phyloP scores from a whole-genome alignment of 495 filamentous ascomycete species.

The Penicillium roqueforti region DNA sequence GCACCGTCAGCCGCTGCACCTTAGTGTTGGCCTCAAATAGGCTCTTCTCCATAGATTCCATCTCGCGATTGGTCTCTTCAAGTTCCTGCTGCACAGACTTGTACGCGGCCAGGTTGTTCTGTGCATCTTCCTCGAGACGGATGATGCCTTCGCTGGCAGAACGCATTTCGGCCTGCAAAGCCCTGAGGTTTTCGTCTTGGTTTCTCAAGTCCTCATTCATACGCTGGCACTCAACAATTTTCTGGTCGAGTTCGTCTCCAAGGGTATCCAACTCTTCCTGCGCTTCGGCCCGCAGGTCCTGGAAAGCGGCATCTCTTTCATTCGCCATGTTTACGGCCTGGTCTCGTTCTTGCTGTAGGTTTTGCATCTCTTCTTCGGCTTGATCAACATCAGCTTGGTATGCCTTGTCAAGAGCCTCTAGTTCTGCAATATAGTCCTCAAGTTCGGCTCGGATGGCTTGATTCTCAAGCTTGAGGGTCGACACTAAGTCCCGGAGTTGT shows the following conservation, averaged over 20 bases:
- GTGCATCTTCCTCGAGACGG: conserved; percentile 80
- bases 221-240: conserved; percentile 66
- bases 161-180: conserved; percentile 85
- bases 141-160: conserved; percentile 81
- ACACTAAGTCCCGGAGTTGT: conserved; percentile 79
- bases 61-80: conserved; percentile 68
- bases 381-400: conserved; percentile 74
- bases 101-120: conserved; percentile 59
- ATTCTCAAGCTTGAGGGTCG: conserved; percentile 77
- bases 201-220: conserved; percentile 54
- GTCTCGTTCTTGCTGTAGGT: conserved; percentile 81
- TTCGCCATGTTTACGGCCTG: conserved; percentile 74
- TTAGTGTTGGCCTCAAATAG: conserved; percentile 79
- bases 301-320: conserved; percentile 74
- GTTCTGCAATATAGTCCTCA: conserved; percentile 60
- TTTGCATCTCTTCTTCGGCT: conserved; percentile 72
- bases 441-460: conserved; percentile 74
- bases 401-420: conserved; percentile 59
- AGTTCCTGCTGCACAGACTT: conserved; percentile 73
- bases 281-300: conserved; percentile 72
- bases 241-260: conserved; percentile 72
- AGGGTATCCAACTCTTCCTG: conserved; percentile 80
- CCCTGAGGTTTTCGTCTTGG: conserved; percentile 71
- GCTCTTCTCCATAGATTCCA: conserved; percentile 69
- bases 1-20: conserved; percentile 76